Percentiles rank a stretch among this genome's conserved stretches.
Evolutionary conservation across 108 stramenopile species (phyloP).

Genomic region (Fragilariopsis cylindrus): DNA sequence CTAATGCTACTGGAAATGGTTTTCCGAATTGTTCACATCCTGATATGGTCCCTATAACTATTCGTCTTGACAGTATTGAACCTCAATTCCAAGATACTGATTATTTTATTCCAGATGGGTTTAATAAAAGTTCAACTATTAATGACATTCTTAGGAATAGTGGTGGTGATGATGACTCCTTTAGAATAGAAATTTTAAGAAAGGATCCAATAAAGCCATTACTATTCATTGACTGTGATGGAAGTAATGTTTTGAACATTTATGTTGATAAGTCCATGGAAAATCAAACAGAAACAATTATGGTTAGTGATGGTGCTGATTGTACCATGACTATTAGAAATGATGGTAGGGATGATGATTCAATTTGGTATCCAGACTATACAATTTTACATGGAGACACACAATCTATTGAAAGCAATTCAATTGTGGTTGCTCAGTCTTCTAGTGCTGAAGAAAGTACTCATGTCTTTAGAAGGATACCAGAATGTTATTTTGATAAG

Average conservation of each 20-base stretch:
- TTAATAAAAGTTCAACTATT: too few relatives aligned
- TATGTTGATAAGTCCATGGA: not conserved
- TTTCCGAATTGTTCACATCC: not conserved
- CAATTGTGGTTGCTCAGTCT: not conserved
- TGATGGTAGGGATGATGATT: too few relatives aligned
- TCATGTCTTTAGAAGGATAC: not conserved
- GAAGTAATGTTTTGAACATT: not conserved
- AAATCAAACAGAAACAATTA: not conserved
- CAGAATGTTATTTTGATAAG: not conserved
- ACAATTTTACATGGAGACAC: slow-evolving; percentile 4
- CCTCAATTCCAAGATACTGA: too few relatives aligned
- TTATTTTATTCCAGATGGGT: too few relatives aligned
- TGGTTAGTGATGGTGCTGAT: not conserved
- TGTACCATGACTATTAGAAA: not conserved
- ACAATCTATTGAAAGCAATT: not conserved
- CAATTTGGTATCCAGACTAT: slow-evolving; percentile 1
- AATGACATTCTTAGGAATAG: too few relatives aligned
- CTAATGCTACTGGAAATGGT: not conserved
- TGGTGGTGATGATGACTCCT: too few relatives aligned
- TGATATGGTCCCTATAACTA: slow-evolving; percentile 10
- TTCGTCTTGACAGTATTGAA: not conserved
- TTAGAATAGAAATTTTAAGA: not conserved
- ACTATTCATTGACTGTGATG: not conserved
- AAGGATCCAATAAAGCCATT: not conserved
- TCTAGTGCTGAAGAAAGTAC: not conserved